phyloP scores from a whole-genome alignment of 495 filamentous ascomycete genomes.

The Daldinia childiae region DNA sequence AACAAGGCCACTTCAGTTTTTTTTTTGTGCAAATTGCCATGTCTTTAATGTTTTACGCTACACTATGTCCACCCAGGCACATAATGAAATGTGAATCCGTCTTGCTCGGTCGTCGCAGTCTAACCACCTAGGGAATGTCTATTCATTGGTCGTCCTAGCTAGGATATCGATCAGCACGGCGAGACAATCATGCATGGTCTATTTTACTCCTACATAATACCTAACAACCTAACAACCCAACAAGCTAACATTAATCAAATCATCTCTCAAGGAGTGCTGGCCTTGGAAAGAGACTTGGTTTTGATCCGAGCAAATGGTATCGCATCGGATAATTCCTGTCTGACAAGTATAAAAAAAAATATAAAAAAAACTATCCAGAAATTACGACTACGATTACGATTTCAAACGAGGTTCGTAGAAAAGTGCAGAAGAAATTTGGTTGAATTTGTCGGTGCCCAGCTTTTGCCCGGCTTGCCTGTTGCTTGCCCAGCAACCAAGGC shows the following conservation, averaged over 20 bases:
- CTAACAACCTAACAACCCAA: not conserved
- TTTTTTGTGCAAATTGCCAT: not conserved
- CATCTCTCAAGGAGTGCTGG: constrained; percentile 3
- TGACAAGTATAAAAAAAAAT: not conserved
- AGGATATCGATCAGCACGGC: constrained; percentile 40
- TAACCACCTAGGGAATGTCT: constrained; percentile 42
- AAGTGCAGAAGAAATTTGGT: constrained; percentile 5
- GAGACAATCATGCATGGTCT: constrained; percentile 31
- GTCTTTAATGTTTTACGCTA: not conserved
- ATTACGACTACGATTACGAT: constrained; percentile 12
- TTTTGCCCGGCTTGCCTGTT: not conserved
- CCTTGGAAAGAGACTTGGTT: not conserved
- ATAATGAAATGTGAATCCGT: constrained; percentile 21
- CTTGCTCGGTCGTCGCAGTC: constrained; percentile 19
- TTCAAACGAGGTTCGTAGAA: constrained; percentile 20
- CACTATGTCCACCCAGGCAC: constrained; percentile 11
- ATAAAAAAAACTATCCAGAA: not conserved
- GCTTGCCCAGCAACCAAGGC: constrained; percentile 33
- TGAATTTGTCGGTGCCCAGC: constrained; percentile 20
- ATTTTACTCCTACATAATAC: constrained; percentile 7
- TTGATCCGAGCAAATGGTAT: constrained; percentile 25
- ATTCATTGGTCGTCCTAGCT: constrained; percentile 30
- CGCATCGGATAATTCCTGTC: not conserved
- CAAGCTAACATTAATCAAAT: not conserved
- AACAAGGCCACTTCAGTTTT: not conserved